phyloP scores from a whole-genome alignment of 371 early-diverging fungal species.

The Apophysomyces ossiformis region DNA sequence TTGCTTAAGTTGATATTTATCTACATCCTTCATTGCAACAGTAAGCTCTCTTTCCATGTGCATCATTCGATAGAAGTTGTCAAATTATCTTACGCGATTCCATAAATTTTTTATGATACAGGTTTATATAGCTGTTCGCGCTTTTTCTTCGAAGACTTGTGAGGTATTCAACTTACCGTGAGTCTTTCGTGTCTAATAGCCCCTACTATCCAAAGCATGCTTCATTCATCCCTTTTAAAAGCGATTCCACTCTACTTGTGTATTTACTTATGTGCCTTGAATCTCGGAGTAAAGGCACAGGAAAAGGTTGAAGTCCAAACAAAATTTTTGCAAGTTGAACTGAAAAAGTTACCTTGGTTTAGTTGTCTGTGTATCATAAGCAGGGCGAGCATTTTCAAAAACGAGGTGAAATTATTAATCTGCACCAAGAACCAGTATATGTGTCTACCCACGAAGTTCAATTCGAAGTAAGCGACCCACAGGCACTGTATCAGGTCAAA shows the following conservation, averaged over 20 bases:
- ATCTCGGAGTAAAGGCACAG: neutral
- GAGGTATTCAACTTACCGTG: no score
- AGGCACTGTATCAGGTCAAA: constrained; percentile 27
- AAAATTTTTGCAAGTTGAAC: neutral
- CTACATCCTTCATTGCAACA: no score
- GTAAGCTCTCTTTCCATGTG: no score
- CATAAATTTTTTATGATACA: no score
- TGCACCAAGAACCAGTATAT: constrained; percentile 17
- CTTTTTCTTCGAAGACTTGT: no score
- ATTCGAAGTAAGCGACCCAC: constrained; percentile 3
- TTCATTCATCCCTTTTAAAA: neutral
- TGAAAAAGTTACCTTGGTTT: neutral
- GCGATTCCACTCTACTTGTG: neutral
- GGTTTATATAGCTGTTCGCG: no score
- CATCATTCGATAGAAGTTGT: no score
- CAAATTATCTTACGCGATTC: no score
- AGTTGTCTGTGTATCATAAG: constrained; percentile 26
- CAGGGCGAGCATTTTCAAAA: constrained; percentile 24
- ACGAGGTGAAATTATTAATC: constrained; percentile 28
- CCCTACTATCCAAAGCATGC: neutral
- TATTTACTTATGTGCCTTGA: neutral
- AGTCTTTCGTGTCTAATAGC: neutral
- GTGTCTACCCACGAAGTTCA: constrained; percentile 1
- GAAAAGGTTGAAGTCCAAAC: neutral
- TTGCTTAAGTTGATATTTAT: no score